A percentile compares a stretch with the other conserved stretches of the same genome.
These are phyloP conservation scores for Pseudonitzschia delicatissima DNA, from an alignment of 108 stramenopile species.

Conservation along the genomic window DNA sequence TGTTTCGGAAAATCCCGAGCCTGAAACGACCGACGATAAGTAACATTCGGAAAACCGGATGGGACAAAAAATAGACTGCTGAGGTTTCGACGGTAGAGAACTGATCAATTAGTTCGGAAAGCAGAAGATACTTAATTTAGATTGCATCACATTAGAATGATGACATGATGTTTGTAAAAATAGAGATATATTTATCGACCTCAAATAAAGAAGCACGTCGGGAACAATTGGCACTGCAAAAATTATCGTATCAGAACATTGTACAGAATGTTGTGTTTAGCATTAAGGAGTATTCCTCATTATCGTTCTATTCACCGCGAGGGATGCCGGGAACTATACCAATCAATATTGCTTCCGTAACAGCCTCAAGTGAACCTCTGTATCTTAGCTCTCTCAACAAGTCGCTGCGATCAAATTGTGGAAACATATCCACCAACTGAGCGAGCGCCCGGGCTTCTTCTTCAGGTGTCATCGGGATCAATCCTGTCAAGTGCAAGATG, in stretches of 20 bases:
- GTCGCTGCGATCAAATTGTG: constrained; percentile 71
- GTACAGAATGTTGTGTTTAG: no score
- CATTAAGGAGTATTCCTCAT: no score
- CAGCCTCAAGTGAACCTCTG: constrained; percentile 70
- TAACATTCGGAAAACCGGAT: background rate
- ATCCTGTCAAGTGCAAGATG: constrained; percentile 52
- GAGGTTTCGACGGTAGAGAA: no score
- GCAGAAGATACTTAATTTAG: no score
- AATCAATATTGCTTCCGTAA: constrained; percentile 62
- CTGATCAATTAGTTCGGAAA: no score
- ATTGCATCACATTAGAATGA: no score
- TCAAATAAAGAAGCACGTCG: no score
- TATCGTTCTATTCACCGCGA: no score
- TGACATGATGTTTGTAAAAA: no score
- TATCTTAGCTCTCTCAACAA: constrained; percentile 60
- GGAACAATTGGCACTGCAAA: no score
- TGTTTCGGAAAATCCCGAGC: background rate
- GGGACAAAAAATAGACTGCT: background rate
- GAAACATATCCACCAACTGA: constrained; percentile 75
- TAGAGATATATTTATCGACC: no score
- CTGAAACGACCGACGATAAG: background rate
- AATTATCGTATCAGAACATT: no score
- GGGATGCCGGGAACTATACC: constrained; percentile 54
- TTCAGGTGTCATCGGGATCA: constrained; percentile 72
- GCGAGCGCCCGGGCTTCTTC: constrained; percentile 70